Percentiles rank a stretch among this genome's conserved stretches.
Evolutionary conservation across 441 rosid species (phyloP).

Genomic region (Lepidium campestre): DNA sequence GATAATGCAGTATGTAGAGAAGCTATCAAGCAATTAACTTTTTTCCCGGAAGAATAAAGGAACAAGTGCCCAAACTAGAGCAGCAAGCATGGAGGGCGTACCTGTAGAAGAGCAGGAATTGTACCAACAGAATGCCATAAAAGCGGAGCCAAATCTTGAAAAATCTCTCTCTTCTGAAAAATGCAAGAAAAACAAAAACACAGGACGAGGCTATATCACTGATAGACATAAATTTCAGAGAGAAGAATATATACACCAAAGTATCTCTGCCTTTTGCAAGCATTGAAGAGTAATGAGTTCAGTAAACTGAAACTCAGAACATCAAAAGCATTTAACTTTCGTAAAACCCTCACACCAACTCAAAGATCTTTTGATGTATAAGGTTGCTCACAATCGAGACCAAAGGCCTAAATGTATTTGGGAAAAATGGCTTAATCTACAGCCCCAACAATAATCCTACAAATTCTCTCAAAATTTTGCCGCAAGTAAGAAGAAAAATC

Average conservation of each 20-base stretch:
- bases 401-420: not conserved
- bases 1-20: not conserved
- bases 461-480: not conserved
- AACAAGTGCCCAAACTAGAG: not conserved
- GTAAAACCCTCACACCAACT: not conserved
- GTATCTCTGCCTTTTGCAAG: not conserved
- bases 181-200: constrained; percentile 10
- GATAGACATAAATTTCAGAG: not conserved
- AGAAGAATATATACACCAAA: not conserved
- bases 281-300: not conserved
- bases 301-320: not conserved
- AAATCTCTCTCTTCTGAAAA: constrained; percentile 61
- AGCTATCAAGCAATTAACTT: not conserved
- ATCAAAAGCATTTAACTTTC: not conserved
- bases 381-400: not conserved
- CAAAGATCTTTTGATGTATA: not conserved
- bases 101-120: constrained; percentile 80
- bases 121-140: constrained; percentile 80
- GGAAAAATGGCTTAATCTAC: not conserved
- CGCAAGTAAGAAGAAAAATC: not conserved
- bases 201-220: not conserved
- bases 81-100: constrained; percentile 33
- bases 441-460: not conserved
- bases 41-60: not conserved
- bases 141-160: constrained; percentile 77